Base-by-base conservation (phyloP, 2,329 filamentous ascomycete genomes). In the Botrytis fabae region DNA sequence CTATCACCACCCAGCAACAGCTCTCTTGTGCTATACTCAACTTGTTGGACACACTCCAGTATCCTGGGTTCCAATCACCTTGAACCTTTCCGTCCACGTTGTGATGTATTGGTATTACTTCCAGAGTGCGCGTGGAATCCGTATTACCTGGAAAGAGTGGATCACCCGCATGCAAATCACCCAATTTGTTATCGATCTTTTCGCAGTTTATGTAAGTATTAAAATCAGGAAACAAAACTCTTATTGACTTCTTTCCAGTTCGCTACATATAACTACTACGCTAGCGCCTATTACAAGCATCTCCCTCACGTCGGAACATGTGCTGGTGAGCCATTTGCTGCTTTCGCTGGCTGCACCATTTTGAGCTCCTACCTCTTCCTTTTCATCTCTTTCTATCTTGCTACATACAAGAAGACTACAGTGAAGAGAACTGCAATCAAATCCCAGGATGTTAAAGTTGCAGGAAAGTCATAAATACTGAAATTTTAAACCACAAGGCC, bases 81-180 rank as follows among this genome's bases (percentile, higher is more conserved):
- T 98, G 79, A 98, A 98, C 88, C 85, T 98, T 81, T 90, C 89
- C 76, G 95, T 98, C 72, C 95, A 98, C 85, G 95, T 98, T 73
- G 93, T 98, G 82, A 98, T 98, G 95, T 98, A 98, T 91, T 98
- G 95, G 95, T 98, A 98, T 91, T 98, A 98, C 90, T 98, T 98
- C 91, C 95, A 98, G 88, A 95, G 93, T 81, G 95, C 95, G 71
- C 94, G 95, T 79, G 96, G 96, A 78, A 90, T 98, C 83, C 92
- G 91, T 80, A 96, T 98, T 85, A 97, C 95, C 95, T 98, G 95
- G 95, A 98, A 98, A 91, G 94, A 98, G 85, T 98, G 95, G 92
- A 97, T 98, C 82, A 98, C 95, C 79, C 93, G 95, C 81, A 92
- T 98, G 81, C 95, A 98, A 85, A 98, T 98, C 84, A 90, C 93